Evolutionary conservation across 306 rosid genomes (phyloP), one percentile per base, ranked within the genome.

Genomic region (Trichosanthes truncata): DNA sequence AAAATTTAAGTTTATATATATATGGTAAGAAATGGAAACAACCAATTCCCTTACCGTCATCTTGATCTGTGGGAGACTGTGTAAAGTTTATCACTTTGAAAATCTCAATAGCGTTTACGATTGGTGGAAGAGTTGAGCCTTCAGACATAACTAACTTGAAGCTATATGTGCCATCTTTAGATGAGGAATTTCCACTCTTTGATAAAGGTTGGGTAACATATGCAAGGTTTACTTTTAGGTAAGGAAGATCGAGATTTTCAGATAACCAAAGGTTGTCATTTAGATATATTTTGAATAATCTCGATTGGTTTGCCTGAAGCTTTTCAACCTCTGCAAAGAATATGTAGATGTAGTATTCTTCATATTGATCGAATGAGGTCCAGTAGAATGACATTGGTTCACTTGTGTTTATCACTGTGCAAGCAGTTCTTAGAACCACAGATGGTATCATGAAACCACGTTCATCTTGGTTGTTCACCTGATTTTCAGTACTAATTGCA

Each of bases 291-390:
- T 63, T 26, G 25, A 84, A 45, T 14, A 13, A n/a, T 48, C 84
- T 82, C 21, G 75, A 78, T 38, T 80, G 31, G 1, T 80, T 77
- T 26, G 6, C 6, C 3, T 55, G 46, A 11, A 78, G 72, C 45
- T 7, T 40, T 76, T 29, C 33, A 7, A 87, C 66, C 49, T 87
- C 89, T 17, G 38, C 35, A 35, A 84, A 87, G 81, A 82, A 78
- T 60, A 87, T 48, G 62, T 56, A 56, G 1, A 56, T 9, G n/a
- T 56, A 56, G 31, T n/a, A 56, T 55, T 55, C 23, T 2, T 7
- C 6, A 4, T 7, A 55, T 9, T n/a, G 62, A 7, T n/a, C 0
- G 3, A 23, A 9, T 9, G 17, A 13, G 8, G 1, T 56, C 62
- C 62, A 56, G 1, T 1, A 9, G 1, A 20, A 1, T 56, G 7